Base-by-base conservation (phyloP, 2,329 filamentous ascomycete genomes). In the Diaporthe capsici region DNA sequence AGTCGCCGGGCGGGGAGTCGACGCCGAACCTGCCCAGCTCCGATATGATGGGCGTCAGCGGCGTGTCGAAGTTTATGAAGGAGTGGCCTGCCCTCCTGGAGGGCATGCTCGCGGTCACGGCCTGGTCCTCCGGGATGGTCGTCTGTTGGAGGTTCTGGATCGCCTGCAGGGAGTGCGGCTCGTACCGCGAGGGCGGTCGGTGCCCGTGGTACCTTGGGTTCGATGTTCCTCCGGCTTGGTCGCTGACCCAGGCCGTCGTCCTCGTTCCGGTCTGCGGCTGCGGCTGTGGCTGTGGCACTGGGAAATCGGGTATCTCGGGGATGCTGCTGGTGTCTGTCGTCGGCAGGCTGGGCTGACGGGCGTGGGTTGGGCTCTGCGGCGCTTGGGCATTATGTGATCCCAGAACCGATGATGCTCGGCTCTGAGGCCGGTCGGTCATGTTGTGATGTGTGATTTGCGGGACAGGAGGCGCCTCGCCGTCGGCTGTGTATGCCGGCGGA, bases 91-190 rank as follows among this genome's bases (percentile, higher is more conserved):
- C 47, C 65, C 65, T 68, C 65, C 47, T 28, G 47, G 65, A 17
- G 8, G 74, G 53, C 9, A 53, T 37, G 68, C 71, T 63, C n/a
- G 72, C 51, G 4, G 39, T 49, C n/a, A 76, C 75, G 34, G 71
- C 75, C 12, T 74, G 63, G 75, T 71, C 28, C 34, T 76, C 75
- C 13, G 75, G 75, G 51, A 76, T 76, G 47, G 63, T 71, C 37
- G 68, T 42, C 25, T 49, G 39, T 34, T 72, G 75, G 13, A 76
- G 72, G 31, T 31, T 72, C 28, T 75, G 63, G 44, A 71, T 58
- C 5, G 73, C 51, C 47, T 73, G 74, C 2, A 58, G 22, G 3
- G 68, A 68, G 42, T 75, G 75, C 4, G 63, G 57, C 22, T 73
- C 72, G 44, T 31, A 55, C n/a, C 72, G 72, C 13, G 60, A 67